Percentiles rank a stretch among this genome's conserved stretches.
These are phyloP conservation scores for Botrytis fragariae DNA, from an alignment of 2,329 filamentous ascomycete species.

Conservation along the genomic window DNA sequence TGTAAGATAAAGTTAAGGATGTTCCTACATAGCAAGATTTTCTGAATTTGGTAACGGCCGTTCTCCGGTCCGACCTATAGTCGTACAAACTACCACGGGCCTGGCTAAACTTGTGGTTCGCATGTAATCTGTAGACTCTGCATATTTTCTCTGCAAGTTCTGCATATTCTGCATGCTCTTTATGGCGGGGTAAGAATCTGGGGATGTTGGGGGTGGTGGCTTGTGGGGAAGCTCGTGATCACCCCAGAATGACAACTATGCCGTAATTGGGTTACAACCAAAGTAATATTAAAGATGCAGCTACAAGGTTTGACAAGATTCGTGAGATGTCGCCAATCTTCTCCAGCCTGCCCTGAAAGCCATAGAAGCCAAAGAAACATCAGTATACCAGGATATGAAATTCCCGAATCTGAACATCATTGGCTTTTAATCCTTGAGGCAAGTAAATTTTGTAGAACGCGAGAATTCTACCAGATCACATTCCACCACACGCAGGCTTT, in stretches of 20 bases:
- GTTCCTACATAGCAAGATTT: background rate
- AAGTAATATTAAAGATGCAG: background rate
- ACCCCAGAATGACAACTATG: conserved; percentile 11
- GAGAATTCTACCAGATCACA: background rate
- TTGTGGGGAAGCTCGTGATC: conserved; percentile 22
- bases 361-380: conserved; percentile 1
- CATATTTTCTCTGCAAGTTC: background rate
- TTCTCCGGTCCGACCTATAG: conserved; percentile 19
- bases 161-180: background rate
- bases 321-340: conserved; percentile 21
- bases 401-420: background rate
- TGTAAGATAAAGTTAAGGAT: conserved; percentile 3
- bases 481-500: background rate
- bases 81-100: conserved; percentile 4
- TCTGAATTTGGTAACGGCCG: conserved; percentile 19
- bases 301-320: conserved; percentile 19
- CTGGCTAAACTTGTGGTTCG: conserved; percentile 1
- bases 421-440: background rate
- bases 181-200: conserved; percentile 15
- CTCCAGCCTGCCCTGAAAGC: conserved; percentile 1
- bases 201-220: conserved; percentile 5
- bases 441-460: background rate
- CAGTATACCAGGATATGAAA: background rate
- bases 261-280: conserved; percentile 1
- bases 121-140: background rate